Base-by-base conservation (phyloP, 2,329 filamentous ascomycete genomes). In the Phyllosticta paracitricarpa region DNA sequence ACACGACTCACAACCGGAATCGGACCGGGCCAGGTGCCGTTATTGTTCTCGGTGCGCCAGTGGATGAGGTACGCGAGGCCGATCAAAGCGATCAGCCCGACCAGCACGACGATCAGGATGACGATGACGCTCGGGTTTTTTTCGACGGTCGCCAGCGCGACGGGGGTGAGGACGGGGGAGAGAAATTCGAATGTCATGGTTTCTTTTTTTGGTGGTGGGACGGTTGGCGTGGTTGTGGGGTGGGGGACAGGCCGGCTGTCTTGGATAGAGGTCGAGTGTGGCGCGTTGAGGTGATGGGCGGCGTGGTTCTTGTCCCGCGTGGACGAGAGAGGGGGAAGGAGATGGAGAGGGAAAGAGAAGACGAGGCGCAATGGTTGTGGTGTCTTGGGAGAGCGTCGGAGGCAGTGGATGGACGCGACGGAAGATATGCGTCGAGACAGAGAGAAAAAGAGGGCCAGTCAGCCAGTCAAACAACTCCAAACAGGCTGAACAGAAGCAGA, bases 171-270 rank as follows among this genome's bases (percentile, higher is more conserved):
- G 56, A 65, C 58, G 6, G 64, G 64, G 22, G 48, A 35, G 35
- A 65, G 64, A 51, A 63, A 65, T 60, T 64, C 63, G 57, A 56
- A 64, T 2, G 64, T 53, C 63, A 64, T 65, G 25, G 17, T 60
- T 28, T 30, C 22, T 17, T 58, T 53, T 25, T 22, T 0, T 8
- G 33, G 35, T 48, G 24, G n/a, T 4, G 25, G 8, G 51, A 6
- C 26, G 17, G 17, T 51, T 58, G 9, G 51, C 7, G 22, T 22
- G 19, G 19, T 22, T 22, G 19, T 22, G 19, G 19, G 19, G 2
- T 22, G 52, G 9, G 56, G 51, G 28, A 40, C 48, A 59, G 57
- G 19, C 56, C 56, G 33, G 57, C 51, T 59, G 57, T 59, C 48
- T 22, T 19, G 8, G 33, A 8, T 33, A 33, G 30, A 2, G 10